A percentile compares a stretch with the other conserved stretches of the same genome.
Evolutionary conservation across 164 flowering plant genomes (phyloP).

Genomic region (Kingdonia uniflora): DNA sequence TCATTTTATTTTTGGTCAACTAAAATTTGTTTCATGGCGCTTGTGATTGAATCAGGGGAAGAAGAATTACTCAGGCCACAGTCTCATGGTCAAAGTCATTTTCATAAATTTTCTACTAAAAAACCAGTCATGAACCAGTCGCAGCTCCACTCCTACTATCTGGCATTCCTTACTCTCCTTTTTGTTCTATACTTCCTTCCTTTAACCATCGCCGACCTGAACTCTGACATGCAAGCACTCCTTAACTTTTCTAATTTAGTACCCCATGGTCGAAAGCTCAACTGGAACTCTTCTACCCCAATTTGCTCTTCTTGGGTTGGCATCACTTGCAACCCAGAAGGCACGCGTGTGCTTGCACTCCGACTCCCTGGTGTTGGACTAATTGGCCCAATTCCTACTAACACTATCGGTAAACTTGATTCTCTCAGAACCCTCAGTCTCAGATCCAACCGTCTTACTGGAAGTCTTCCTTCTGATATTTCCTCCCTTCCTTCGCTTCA

Average conservation of each 20-base stretch:
- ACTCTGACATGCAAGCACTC: conserved; percentile 54
- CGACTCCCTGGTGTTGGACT: conserved; percentile 62
- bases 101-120: conserved; percentile 6
- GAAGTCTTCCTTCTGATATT: conserved; percentile 66
- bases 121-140: conserved; percentile 18
- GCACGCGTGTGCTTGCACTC: conserved; percentile 29
- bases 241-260: conserved; percentile 42
- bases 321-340: conserved; percentile 32
- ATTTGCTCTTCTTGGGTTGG: conserved; percentile 67
- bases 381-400: conserved; percentile 42
- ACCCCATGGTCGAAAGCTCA: conserved; percentile 49
- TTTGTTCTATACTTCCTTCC: conserved; percentile 9
- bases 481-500: conserved; percentile 62
- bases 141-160: conserved; percentile 12
- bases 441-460: conserved; percentile 59
- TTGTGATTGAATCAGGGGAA: conserved; percentile 11
- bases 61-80: conserved; percentile 1
- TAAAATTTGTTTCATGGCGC: conserved; percentile 2
- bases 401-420: conserved; percentile 46
- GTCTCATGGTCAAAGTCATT: conserved; percentile 1
- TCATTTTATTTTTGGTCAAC: conserved; percentile 6
- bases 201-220: conserved; percentile 31
- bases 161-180: conserved; percentile 2
- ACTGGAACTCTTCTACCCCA: conserved; percentile 38
- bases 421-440: conserved; percentile 62